Conservation (phyloP, 139 green algal species). For the Picochlorum costavermella region DNA sequence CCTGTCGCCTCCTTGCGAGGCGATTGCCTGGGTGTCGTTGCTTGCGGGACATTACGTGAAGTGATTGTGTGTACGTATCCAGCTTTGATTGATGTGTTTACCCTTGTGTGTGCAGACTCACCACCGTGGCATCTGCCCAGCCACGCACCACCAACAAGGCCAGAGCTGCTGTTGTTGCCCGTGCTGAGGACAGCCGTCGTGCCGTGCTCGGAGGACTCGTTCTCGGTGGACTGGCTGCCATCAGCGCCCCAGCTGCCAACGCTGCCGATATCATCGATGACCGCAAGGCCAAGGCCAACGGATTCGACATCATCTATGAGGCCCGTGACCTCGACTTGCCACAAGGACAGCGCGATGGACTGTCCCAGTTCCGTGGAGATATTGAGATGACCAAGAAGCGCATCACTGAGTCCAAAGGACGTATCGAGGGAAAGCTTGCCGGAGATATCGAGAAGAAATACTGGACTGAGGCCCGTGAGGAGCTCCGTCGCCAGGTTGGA, state of each 20-base stretch:
- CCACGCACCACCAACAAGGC: slow-evolving; percentile 3
- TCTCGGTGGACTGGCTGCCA: slow-evolving; percentile 52
- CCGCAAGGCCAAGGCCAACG: slow-evolving; percentile 40
- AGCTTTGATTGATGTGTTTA: neutral
- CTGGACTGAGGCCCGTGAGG: slow-evolving; percentile 76
- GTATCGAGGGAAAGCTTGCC: slow-evolving; percentile 67
- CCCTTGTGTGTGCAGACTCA: slow-evolving; percentile 7
- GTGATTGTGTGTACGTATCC: no score
- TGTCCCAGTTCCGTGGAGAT: slow-evolving; percentile 42
- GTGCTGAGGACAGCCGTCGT: slow-evolving; percentile 40
- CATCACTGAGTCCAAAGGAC: slow-evolving; percentile 57
- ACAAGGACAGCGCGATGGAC: slow-evolving; percentile 63
- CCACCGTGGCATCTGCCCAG: slow-evolving; percentile 2
- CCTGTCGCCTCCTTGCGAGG: no score
- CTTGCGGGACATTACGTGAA: no score
- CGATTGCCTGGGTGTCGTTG: no score
- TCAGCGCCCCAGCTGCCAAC: slow-evolving; percentile 27
- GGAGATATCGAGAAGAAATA: slow-evolving; percentile 74
- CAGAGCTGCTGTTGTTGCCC: slow-evolving; percentile 8
- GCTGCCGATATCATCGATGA: slow-evolving; percentile 78
- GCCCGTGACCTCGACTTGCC: slow-evolving; percentile 76
- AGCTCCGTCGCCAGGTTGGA: slow-evolving; percentile 72
- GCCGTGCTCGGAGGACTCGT: slow-evolving; percentile 61
- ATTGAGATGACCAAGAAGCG: slow-evolving; percentile 59
- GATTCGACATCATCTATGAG: slow-evolving; percentile 92